Evolutionary conservation across 2,329 filamentous ascomycete species (phyloP).

Genomic region (Mollisia scopiformis): DNA sequence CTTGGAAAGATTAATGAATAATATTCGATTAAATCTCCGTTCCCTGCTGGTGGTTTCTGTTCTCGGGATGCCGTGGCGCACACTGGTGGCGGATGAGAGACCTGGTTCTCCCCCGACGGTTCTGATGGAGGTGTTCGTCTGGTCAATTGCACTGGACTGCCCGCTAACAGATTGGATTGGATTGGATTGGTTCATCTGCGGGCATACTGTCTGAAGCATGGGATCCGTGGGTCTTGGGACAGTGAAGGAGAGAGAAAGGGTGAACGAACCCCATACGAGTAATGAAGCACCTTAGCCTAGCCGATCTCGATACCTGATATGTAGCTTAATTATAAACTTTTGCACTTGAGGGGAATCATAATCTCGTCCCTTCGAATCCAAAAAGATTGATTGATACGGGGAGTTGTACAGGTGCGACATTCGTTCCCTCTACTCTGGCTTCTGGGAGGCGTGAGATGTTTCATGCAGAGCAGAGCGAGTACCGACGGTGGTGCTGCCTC

Average conservation of each 20-base stretch:
- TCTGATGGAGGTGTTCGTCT: constrained; percentile 6
- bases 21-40: constrained; percentile 1
- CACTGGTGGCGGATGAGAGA: background rate
- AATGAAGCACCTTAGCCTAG: background rate
- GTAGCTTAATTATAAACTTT: background rate
- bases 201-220: constrained; percentile 1
- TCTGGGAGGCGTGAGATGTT: background rate
- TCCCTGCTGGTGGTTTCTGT: background rate
- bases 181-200: constrained; percentile 6
- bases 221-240: background rate
- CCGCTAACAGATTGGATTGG: background rate
- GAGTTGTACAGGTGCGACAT: background rate
- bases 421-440: background rate
- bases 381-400: background rate
- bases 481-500: constrained; percentile 1
- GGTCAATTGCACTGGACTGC: background rate
- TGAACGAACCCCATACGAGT: background rate
- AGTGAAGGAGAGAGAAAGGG: background rate
- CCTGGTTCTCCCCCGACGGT: background rate
- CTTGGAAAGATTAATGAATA: no score
- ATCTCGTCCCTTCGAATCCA: background rate
- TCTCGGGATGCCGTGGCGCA: background rate
- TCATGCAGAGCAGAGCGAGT: background rate
- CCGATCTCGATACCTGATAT: background rate
- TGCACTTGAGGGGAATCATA: background rate